Conservation (phyloP, 805 yeast species). For the Nematodospora valgi region DNA sequence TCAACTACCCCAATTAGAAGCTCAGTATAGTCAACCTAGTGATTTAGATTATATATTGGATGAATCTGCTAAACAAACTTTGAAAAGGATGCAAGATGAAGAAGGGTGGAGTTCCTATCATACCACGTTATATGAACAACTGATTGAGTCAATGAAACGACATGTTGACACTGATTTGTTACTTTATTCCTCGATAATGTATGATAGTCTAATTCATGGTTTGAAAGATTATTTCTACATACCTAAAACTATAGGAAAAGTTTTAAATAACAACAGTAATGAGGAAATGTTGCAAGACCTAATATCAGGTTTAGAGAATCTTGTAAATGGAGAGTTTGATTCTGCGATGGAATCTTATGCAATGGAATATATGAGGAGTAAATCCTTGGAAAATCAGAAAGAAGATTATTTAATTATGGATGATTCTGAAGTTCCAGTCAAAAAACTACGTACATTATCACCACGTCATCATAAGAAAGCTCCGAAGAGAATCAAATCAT, state of each 20-base stretch:
- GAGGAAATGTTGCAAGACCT: conserved; percentile 5
- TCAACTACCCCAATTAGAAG: conserved; percentile 53
- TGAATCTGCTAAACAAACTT: conserved; percentile 43
- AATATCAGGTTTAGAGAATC: conserved; percentile 14
- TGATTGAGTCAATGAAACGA: conserved; percentile 43
- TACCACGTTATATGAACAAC: conserved; percentile 37
- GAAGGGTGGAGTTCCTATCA: conserved; percentile 55
- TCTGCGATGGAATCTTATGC: conserved; percentile 27
- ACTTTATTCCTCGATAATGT: conserved; percentile 51
- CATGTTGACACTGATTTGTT: conserved; percentile 52
- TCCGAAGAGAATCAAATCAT: conserved; percentile 11
- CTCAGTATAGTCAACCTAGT: conserved; percentile 42
- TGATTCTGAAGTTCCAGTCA: conserved; percentile 4
- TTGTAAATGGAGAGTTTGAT: conserved; percentile 36
- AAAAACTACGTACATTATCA: conserved; percentile 17
- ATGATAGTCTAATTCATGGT: conserved; percentile 44
- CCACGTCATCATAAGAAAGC: conserved; percentile 14
- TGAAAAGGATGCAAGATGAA: conserved; percentile 47
- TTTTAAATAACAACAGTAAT: background rate
- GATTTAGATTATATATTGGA: conserved; percentile 52
- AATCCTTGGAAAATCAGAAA: conserved; percentile 13
- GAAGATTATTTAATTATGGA: conserved; percentile 8
- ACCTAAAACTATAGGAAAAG: conserved; percentile 5
- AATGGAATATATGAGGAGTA: conserved; percentile 24
- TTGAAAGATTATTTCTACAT: conserved; percentile 12